Percentiles rank a stretch among this genome's conserved stretches.
These are phyloP conservation scores for Fusarium palustre DNA, from an alignment of 2,329 filamentous ascomycete genomes.

Conservation along the genomic window DNA sequence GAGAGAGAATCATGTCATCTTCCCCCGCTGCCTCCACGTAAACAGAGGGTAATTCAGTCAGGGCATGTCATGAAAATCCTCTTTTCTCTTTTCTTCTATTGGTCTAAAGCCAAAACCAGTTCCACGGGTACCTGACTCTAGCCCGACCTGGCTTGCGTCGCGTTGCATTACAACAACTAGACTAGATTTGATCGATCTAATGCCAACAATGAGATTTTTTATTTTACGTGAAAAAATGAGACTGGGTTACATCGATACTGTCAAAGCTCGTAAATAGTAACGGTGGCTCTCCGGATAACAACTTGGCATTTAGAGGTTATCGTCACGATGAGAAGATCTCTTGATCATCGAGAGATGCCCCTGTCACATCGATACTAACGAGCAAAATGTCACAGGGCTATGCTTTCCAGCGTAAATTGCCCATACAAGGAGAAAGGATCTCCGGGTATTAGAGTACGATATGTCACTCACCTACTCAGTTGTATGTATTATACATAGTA, in stretches of 20 bases:
- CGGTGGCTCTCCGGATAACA: slow-evolving; percentile 2
- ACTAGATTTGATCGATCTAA: slow-evolving; percentile 28
- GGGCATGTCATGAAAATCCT: slow-evolving; percentile 17
- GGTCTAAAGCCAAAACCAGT: background rate
- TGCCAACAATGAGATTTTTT: slow-evolving; percentile 7
- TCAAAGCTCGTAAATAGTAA: slow-evolving; percentile 28
- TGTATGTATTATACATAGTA: background rate
- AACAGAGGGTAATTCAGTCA: background rate
- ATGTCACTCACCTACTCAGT: background rate
- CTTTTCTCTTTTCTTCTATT: slow-evolving; percentile 31
- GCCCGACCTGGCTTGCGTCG: slow-evolving; percentile 16
- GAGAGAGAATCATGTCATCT: slow-evolving; percentile 1
- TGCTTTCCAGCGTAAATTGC: slow-evolving; percentile 6
- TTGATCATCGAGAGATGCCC: slow-evolving; percentile 20
- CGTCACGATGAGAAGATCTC: slow-evolving; percentile 18
- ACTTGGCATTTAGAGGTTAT: slow-evolving; percentile 5
- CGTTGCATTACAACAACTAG: slow-evolving; percentile 15
- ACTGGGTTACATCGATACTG: slow-evolving; percentile 27
- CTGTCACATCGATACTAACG: slow-evolving; percentile 7
- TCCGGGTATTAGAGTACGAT: background rate
- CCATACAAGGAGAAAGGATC: slow-evolving; percentile 5
- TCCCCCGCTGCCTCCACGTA: slow-evolving; percentile 32
- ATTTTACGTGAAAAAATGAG: slow-evolving; percentile 22
- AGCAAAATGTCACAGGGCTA: background rate
- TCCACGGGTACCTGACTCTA: slow-evolving; percentile 42